phyloP scores from a whole-genome alignment of 495 filamentous ascomycete species.

The Podospora bellae-mahoneyi region DNA sequence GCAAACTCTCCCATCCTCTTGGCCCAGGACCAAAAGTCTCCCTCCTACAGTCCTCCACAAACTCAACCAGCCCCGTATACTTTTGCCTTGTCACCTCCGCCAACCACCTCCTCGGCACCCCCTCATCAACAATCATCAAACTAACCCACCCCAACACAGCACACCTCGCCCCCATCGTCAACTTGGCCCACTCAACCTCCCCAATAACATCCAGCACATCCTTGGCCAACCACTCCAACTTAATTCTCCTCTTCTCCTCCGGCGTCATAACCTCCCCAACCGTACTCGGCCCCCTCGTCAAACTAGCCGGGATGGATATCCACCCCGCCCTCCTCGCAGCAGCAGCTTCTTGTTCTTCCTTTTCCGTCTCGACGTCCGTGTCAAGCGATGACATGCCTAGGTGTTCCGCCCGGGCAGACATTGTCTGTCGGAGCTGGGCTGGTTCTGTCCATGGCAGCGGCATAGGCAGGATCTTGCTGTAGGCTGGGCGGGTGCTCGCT shows the following conservation, averaged over 20 bases:
- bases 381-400: slow-evolving; percentile 57
- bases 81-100: slow-evolving; percentile 55
- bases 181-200: slow-evolving; percentile 50
- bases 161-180: slow-evolving; percentile 69
- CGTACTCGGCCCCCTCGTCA: slow-evolving; percentile 22
- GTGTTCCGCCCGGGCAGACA: slow-evolving; percentile 66
- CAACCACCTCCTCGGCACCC: slow-evolving; percentile 68
- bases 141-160: slow-evolving; percentile 73
- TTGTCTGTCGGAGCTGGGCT: slow-evolving; percentile 60
- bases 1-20: slow-evolving; percentile 7
- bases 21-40: slow-evolving; percentile 36
- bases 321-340: slow-evolving; percentile 31
- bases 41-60: slow-evolving; percentile 47
- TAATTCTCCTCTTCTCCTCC: slow-evolving; percentile 58
- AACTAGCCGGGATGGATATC: slow-evolving; percentile 30
- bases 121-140: slow-evolving; percentile 63
- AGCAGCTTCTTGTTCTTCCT: slow-evolving; percentile 29
- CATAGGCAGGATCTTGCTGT: slow-evolving; percentile 71
- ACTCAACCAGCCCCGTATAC: slow-evolving; percentile 52
- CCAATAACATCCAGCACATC: slow-evolving; percentile 68
- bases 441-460: slow-evolving; percentile 79
- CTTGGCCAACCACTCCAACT: slow-evolving; percentile 63
- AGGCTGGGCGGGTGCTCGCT: slow-evolving; percentile 67
- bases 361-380: slow-evolving; percentile 42
- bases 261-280: slow-evolving; percentile 38